A percentile compares a stretch with the other conserved stretches of the same genome.
phyloP scores from a whole-genome alignment of 352 stramenopile genomes.

The Elongisporangium prolatum region DNA sequence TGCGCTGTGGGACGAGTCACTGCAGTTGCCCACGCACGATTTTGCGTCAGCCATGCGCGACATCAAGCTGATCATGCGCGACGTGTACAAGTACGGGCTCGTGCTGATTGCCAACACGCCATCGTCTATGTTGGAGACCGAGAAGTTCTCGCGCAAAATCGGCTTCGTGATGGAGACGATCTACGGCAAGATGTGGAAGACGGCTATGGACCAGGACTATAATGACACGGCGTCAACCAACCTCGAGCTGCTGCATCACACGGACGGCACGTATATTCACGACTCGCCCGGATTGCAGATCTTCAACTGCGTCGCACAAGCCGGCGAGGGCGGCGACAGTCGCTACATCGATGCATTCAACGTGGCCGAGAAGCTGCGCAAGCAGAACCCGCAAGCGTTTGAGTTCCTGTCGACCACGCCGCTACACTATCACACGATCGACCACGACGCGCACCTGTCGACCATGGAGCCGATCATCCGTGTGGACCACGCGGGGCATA shows the following conservation, averaged over 20 bases:
- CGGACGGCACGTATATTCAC: slow-evolving; percentile 85
- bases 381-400: slow-evolving; percentile 56
- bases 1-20: slow-evolving; percentile 41
- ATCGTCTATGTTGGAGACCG: slow-evolving; percentile 71
- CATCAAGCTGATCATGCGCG: slow-evolving; percentile 62
- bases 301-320: slow-evolving; percentile 86
- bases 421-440: slow-evolving; percentile 75
- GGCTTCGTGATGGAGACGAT: slow-evolving; percentile 84
- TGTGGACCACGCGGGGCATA: slow-evolving; percentile 62
- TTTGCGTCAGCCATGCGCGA: slow-evolving; percentile 40
- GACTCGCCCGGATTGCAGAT: slow-evolving; percentile 86
- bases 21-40: slow-evolving; percentile 43
- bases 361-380: slow-evolving; percentile 58
- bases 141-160: slow-evolving; percentile 77
- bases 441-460: slow-evolving; percentile 68
- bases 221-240: slow-evolving; percentile 89
- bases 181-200: slow-evolving; percentile 90
- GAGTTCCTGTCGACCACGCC: slow-evolving; percentile 61
- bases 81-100: slow-evolving; percentile 68
- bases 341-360: slow-evolving; percentile 83
- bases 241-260: slow-evolving; percentile 80
- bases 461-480: slow-evolving; percentile 81
- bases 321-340: slow-evolving; percentile 62
- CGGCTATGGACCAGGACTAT: slow-evolving; percentile 70
- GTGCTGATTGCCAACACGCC: slow-evolving; percentile 63